Percentiles rank a stretch among this genome's conserved stretches.
Evolutionary conservation across 495 filamentous ascomycete genomes (phyloP).

Genomic region (Filosporella fistucella): DNA sequence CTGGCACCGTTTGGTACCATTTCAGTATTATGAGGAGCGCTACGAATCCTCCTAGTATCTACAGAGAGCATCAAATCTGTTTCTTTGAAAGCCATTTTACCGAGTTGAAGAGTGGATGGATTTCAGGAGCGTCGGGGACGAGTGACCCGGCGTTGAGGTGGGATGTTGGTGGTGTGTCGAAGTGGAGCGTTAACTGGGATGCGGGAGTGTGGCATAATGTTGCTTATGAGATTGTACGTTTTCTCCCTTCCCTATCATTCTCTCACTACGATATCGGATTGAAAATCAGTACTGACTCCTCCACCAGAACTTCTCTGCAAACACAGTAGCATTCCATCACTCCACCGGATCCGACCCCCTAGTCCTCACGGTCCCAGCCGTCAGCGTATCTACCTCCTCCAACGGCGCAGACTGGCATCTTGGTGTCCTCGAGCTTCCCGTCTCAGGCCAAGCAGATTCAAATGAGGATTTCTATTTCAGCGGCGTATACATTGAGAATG

Average conservation of each 20-base stretch:
- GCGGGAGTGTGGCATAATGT: constrained; percentile 69
- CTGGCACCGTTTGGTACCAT: constrained; percentile 63
- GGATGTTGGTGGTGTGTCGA: constrained; percentile 44
- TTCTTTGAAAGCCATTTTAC: constrained; percentile 78
- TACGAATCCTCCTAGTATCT: constrained; percentile 53
- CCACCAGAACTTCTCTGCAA: constrained; percentile 51
- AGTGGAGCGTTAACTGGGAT: constrained; percentile 48
- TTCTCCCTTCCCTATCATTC: neutral
- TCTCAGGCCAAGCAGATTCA: constrained; percentile 44
- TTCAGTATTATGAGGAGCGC: constrained; percentile 58
- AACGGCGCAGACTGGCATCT: constrained; percentile 75
- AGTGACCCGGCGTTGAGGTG: constrained; percentile 43
- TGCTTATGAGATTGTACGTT: constrained; percentile 42
- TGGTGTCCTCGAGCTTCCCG: constrained; percentile 62
- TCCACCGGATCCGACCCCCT: constrained; percentile 54
- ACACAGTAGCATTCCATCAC: constrained; percentile 65
- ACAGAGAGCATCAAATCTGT: constrained; percentile 68
- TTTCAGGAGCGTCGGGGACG: constrained; percentile 51
- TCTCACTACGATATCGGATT: neutral
- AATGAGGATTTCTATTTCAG: constrained; percentile 69
- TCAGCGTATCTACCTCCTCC: constrained; percentile 53
- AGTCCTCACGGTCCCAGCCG: constrained; percentile 50
- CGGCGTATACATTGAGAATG: constrained; percentile 66
- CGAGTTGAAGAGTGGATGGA: constrained; percentile 68
- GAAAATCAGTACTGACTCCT: constrained; percentile 25